Conservation (phyloP, 2,329 filamentous ascomycete genomes). For the Penicillium corylophilum region DNA sequence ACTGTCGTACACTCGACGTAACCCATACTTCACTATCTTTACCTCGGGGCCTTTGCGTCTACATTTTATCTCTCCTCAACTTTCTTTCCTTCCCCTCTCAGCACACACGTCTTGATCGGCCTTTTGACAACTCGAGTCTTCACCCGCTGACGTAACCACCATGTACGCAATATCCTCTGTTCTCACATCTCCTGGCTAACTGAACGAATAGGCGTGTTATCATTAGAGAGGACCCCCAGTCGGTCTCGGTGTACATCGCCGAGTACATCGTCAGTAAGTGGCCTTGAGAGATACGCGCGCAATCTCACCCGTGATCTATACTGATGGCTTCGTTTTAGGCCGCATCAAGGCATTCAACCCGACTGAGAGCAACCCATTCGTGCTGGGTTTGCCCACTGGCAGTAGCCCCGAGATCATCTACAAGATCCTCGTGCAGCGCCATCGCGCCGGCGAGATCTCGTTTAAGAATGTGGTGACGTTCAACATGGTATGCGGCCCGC, state of each 20-base stretch:
- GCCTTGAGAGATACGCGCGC: neutral
- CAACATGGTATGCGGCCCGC: conserved; percentile 67
- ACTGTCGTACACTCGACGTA: conserved; percentile 29
- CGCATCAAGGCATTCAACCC: conserved; percentile 77
- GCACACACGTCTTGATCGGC: neutral
- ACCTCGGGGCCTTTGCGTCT: neutral
- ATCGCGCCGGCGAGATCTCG: conserved; percentile 60
- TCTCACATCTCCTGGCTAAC: conserved; percentile 8
- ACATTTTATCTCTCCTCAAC: conserved; percentile 4
- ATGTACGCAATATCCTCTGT: conserved; percentile 23
- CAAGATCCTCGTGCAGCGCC: conserved; percentile 63
- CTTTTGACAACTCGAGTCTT: neutral
- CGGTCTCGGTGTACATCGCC: conserved; percentile 73
- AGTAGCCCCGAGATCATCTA: conserved; percentile 79
- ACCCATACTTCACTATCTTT: conserved; percentile 22
- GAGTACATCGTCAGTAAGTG: conserved; percentile 72
- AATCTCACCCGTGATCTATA: neutral
- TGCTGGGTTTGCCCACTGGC: conserved; percentile 79
- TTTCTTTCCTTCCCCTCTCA: conserved; percentile 1
- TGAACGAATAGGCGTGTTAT: conserved; percentile 68
- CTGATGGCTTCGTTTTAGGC: conserved; percentile 46
- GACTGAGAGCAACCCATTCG: conserved; percentile 70
- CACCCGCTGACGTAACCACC: conserved; percentile 30
- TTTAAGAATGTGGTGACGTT: conserved; percentile 89
- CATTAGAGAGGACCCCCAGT: conserved; percentile 69